Conservation (phyloP, 176 grass and related monocot species). For the Raddia guianensis region DNA sequence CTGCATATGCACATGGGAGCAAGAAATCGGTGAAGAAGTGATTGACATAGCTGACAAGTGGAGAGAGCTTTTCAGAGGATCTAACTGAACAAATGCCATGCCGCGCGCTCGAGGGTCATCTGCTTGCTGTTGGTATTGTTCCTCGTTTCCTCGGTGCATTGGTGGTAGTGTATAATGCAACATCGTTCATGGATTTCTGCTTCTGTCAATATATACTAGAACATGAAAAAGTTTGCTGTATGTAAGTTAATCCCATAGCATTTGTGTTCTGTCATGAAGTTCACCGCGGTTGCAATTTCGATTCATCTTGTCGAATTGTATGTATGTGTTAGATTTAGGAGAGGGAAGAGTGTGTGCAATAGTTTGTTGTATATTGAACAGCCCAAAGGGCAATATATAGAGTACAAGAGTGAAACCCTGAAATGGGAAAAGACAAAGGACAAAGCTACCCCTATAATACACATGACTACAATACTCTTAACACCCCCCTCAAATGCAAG, state of each 20-base stretch:
- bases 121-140: not conserved
- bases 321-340: no score
- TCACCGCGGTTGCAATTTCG: not conserved
- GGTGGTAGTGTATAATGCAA: not conserved
- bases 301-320: not conserved
- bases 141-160: constrained; percentile 23
- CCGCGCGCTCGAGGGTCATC: not conserved
- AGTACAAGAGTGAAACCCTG: no score
- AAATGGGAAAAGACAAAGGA: no score
- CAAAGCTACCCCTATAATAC: no score
- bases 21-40: constrained; percentile 11
- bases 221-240: not conserved
- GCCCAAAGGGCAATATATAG: no score
- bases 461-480: no score
- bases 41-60: not conserved
- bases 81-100: not conserved
- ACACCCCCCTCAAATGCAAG: no score
- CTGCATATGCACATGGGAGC: not conserved
- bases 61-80: constrained; percentile 5
- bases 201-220: constrained; percentile 4
- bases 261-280: not conserved
- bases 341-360: no score
- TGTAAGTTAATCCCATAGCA: not conserved
- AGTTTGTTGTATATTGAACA: no score
- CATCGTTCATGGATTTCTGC: not conserved